Evolutionary conservation across 2,329 filamentous ascomycete genomes (phyloP), one percentile per base, ranked within the genome.

Genomic region (Aspergillus carbonarius): DNA sequence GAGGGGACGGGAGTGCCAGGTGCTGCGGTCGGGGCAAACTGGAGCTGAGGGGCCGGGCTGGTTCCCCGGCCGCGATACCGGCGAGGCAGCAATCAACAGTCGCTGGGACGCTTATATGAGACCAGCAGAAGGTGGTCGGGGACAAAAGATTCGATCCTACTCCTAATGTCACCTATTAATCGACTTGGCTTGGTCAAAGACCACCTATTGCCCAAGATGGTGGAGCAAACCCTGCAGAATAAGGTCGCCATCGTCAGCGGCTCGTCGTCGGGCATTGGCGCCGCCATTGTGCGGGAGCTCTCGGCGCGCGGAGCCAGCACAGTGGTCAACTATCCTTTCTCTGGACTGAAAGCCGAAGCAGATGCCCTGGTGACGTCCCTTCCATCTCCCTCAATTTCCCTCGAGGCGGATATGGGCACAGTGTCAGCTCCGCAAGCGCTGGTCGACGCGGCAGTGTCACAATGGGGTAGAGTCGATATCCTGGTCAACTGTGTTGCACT

Each of bases 291-390:
- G 7, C 57, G 61, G 25, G 79, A 81, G 54, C 71, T 82, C 2
- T 72, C 78, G 12, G 72, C 74, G 42, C 76, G 77, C 13, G 81
- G 81, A 47, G 80, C 81, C 34, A 73, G 72, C 40, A 72, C 82
- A 7, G 78, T 81, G 8, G 69, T 83, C 68, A 83, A 81, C 71
- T 84, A 83, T 66, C 77, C 79, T 1, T 76, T 71, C 15, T 17
- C 61, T 7, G 18, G 18, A 2, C 50, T 63, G 1, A 40, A 65
- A 37, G 57, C 54, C 2, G 68, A 76, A 55, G 72, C 71, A n/a
- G 66, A 74, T 2, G 60, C 57, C 0, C 59, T 76, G 1, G 62
- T 68, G 10, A 54, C 67, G 1, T 63, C 60, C 9, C 64, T 80
- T 5, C 50, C 67, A 4, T 72, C 70, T 1, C 60, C 55, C 10